Percentiles rank a stretch among this genome's conserved stretches.
Evolutionary conservation across 2,329 filamentous ascomycete species (phyloP).

Genomic region (Colletotrichum agaves): DNA sequence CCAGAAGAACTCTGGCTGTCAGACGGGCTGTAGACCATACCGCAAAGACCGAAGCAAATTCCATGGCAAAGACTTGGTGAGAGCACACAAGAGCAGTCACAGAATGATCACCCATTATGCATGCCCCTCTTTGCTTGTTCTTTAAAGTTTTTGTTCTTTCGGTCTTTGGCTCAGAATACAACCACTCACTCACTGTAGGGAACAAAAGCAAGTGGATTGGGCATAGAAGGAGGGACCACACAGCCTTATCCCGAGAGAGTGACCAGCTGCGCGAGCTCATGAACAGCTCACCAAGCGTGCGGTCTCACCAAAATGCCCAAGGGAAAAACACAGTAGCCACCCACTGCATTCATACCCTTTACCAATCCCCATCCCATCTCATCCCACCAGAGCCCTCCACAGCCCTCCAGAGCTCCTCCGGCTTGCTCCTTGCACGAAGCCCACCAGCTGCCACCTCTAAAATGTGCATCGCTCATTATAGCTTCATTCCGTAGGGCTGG

Average conservation of each 20-base stretch:
- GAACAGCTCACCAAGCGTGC: slow-evolving; percentile 10
- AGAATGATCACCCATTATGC: slow-evolving; percentile 35
- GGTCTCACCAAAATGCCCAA: slow-evolving; percentile 10
- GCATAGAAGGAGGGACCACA: slow-evolving; percentile 19
- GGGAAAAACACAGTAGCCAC: slow-evolving; percentile 6
- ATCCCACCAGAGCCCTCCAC: slow-evolving; percentile 2
- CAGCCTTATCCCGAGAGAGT: slow-evolving; percentile 13
- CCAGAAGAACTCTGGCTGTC: neutral
- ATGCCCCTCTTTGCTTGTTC: slow-evolving; percentile 31
- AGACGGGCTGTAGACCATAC: neutral
- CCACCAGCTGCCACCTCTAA: slow-evolving; percentile 12
- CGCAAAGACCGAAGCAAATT: slow-evolving; percentile 23
- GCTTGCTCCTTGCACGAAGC: slow-evolving; percentile 8
- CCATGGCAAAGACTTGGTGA: slow-evolving; percentile 22
- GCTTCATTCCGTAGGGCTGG: slow-evolving; percentile 27
- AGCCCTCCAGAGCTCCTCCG: slow-evolving; percentile 6
- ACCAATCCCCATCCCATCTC: neutral
- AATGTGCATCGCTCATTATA: slow-evolving; percentile 33
- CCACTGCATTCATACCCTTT: slow-evolving; percentile 6
- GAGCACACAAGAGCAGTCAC: slow-evolving; percentile 31
- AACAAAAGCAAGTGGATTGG: slow-evolving; percentile 29
- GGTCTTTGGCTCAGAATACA: slow-evolving; percentile 35
- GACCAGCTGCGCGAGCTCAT: neutral
- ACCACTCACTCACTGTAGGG: slow-evolving; percentile 33
- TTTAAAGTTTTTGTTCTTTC: slow-evolving; percentile 31